Evolutionary conservation across 352 stramenopile species (phyloP).

Genomic region (Globisporangium perplexum): DNA sequence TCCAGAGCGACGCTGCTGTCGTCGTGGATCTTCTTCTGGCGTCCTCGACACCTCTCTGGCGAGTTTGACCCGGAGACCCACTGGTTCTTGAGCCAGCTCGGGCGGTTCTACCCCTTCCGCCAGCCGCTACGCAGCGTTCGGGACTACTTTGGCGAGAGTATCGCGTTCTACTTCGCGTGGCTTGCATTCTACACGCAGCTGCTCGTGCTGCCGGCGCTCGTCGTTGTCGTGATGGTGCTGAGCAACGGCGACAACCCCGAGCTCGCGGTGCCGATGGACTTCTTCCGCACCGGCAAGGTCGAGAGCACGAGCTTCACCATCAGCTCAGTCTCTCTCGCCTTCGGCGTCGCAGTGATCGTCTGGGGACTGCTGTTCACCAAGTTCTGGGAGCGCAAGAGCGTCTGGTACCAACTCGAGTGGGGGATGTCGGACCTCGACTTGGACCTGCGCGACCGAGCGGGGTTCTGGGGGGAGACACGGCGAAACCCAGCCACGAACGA

Average conservation of each 20-base stretch:
- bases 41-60: conserved; percentile 23
- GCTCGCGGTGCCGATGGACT: conserved; percentile 16
- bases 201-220: conserved; percentile 43
- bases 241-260: conserved; percentile 10
- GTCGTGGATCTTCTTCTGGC: conserved; percentile 61
- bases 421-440: conserved; percentile 19
- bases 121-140: conserved; percentile 74
- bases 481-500: conserved; percentile 27
- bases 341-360: conserved; percentile 28
- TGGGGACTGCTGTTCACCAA: conserved; percentile 56
- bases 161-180: conserved; percentile 91
- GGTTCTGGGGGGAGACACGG: conserved; percentile 19
- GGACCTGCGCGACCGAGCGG: conserved; percentile 21
- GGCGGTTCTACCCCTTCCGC: conserved; percentile 36
- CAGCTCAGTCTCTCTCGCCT: neutral
- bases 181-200: conserved; percentile 74
- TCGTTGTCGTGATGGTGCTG: conserved; percentile 22
- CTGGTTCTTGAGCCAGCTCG: conserved; percentile 33
- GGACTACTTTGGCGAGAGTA: conserved; percentile 85
- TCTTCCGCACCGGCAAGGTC: conserved; percentile 16
- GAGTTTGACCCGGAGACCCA: conserved; percentile 32
- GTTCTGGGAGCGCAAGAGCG: conserved; percentile 47
- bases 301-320: conserved; percentile 3
- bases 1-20: conserved; percentile 25
- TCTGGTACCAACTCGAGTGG: conserved; percentile 62